Percentiles rank a stretch among this genome's conserved stretches.
These are phyloP conservation scores for Colletotrichum sp. DNA, from an alignment of 2,329 filamentous ascomycete genomes.

Conservation along the genomic window DNA sequence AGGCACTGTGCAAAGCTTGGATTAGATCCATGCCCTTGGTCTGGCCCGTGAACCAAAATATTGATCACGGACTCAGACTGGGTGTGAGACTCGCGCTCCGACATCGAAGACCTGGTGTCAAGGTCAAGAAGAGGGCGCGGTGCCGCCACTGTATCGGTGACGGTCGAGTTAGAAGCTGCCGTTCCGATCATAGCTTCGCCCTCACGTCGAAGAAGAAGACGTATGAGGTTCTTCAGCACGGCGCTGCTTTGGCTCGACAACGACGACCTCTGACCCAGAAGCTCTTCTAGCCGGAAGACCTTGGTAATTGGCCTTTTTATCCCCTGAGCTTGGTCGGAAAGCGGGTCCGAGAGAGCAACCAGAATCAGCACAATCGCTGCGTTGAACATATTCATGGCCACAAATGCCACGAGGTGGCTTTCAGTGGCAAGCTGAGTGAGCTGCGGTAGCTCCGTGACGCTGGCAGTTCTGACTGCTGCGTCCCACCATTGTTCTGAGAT, in stretches of 20 bases:
- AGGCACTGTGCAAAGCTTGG: background rate
- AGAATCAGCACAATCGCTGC: background rate
- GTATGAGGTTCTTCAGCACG: background rate
- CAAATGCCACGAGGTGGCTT: background rate
- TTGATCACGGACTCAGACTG: background rate
- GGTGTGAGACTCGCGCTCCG: background rate
- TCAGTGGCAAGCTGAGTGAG: background rate
- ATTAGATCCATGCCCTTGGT: background rate
- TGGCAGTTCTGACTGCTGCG: background rate
- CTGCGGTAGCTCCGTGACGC: background rate
- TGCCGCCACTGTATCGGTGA: background rate
- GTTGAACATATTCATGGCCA: background rate
- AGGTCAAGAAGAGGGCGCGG: background rate
- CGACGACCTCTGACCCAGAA: background rate
- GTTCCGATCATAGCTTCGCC: background rate
- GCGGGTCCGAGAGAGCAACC: background rate
- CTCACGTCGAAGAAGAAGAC: background rate
- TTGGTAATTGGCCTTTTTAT: background rate
- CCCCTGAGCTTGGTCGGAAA: background rate
- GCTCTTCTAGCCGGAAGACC: background rate
- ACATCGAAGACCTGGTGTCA: background rate
- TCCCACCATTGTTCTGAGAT: background rate
- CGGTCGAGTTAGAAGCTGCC: background rate
- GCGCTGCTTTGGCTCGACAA: background rate
- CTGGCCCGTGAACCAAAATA: background rate